Evolutionary conservation across 345 rosid genomes (phyloP), one percentile per base, ranked within the genome.

Genomic region (Garcia nutans): DNA sequence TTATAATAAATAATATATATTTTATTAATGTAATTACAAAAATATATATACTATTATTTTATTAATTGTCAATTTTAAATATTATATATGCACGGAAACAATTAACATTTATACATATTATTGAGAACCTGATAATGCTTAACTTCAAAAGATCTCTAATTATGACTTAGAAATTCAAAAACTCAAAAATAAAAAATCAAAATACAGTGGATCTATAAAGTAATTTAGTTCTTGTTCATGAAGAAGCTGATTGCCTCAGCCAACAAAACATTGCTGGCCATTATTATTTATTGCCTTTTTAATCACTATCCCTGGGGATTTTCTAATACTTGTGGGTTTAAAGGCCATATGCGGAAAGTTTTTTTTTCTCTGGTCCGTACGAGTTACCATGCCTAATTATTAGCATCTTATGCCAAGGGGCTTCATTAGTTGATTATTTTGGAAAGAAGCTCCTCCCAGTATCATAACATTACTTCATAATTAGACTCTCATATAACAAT

Each of bases 161-260:
- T 77, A 70, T 80, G 77, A 80, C 76, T 37, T 37, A 37, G 6
- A 37, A 37, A 37, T n/a, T n/a, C n/a, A n/a, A n/a, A n/a, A n/a
- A n/a, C 41, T 37, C 41, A 5, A 37, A 37, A 37, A 37, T 37
- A 0, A 62, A 60, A 60, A 74, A 19, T 63, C 60, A 69, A 69
- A 59, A 42, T 19, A 49, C 61, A 9, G 64, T 57, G 83, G 89
- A 69, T 78, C 79, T 82, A 50, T 75, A 67, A 65, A 24, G 68
- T 57, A 56, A 66, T 67, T 72, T 72, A 73, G 71, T 74, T 37
- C 28, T 47, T 41, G 23, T 68, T 79, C 65, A 47, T 65, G 88
- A 84, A 81, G 90, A 82, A 83, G 87, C 82, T 76, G 73, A 75
- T 80, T 81, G 79, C 77, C 24, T 26, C 84, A 66, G 49, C 69